Conservation (phyloP, 2,329 filamentous ascomycete genomes). For the Leptodontidium sp. region DNA sequence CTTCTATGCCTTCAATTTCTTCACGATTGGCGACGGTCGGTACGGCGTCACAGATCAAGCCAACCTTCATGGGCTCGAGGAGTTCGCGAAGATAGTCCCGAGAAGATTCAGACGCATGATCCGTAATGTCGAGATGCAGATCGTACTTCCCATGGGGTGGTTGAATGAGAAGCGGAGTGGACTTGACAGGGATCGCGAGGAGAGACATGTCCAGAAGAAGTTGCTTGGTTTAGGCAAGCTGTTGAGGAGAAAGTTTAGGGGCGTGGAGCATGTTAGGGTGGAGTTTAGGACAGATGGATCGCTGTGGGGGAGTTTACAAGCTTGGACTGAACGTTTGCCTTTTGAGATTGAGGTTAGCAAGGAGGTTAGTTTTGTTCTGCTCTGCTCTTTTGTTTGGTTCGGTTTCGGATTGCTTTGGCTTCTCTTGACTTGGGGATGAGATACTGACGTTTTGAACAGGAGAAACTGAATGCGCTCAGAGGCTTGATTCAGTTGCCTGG, state of each 20-base stretch:
- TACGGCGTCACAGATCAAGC: neutral
- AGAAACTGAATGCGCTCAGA: too few relatives aligned
- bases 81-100: neutral
- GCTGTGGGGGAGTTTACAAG: neutral
- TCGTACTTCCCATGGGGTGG: neutral
- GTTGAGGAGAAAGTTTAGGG: neutral
- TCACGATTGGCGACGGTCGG: neutral
- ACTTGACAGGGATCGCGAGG: neutral
- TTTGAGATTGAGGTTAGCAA: neutral
- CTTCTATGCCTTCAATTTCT: neutral
- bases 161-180: neutral
- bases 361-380: neutral
- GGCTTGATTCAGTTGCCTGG: too few relatives aligned
- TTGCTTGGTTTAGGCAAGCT: neutral
- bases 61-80: neutral
- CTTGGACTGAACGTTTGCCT: neutral
- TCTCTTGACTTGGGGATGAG: too few relatives aligned
- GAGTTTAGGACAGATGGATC: neutral
- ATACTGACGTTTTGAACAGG: too few relatives aligned
- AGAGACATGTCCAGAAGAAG: neutral
- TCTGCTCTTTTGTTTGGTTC: too few relatives aligned
- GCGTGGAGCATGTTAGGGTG: neutral
- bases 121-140: neutral
- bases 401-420: too few relatives aligned
- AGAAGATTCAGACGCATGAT: neutral